Percentiles rank a stretch among this genome's conserved stretches.
Conservation (phyloP, 768 basidiomycete species). For the Cystobasidium tubakii region DNA sequence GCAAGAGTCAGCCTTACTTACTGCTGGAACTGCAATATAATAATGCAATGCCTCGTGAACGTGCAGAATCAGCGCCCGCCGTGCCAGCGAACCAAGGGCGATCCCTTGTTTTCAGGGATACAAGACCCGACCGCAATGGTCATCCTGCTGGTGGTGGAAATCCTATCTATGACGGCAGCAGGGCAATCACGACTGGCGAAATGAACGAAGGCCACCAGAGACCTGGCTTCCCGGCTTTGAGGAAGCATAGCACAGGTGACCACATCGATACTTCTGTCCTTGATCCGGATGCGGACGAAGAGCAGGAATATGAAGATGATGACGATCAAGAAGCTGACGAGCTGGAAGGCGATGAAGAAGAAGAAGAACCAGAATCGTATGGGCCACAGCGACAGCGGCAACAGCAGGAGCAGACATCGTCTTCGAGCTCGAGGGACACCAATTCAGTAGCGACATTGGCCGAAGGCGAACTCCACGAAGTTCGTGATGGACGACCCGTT, state of each 20-base stretch:
- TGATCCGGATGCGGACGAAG: slow-evolving; percentile 17
- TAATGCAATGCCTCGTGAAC: background rate
- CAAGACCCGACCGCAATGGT: background rate
- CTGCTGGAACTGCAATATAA: too few species aligned
- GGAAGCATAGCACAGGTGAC: slow-evolving; percentile 12
- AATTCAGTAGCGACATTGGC: background rate
- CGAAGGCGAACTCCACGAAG: background rate
- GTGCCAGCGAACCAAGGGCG: background rate
- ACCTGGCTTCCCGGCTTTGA: background rate
- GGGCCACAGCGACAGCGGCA: background rate
- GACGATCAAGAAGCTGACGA: background rate
- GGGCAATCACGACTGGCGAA: background rate
- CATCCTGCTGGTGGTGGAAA: background rate
- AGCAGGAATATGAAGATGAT: slow-evolving; percentile 12
- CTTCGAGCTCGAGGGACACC: background rate
- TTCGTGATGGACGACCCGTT: background rate
- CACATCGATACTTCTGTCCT: slow-evolving; percentile 19
- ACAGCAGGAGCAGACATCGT: background rate
- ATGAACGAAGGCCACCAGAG: background rate
- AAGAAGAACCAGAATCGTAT: background rate
- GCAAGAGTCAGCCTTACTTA: too few species aligned
- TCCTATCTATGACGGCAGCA: background rate
- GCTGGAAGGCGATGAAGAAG: slow-evolving; percentile 3
- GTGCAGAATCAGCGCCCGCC: background rate
- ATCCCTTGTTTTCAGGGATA: background rate